Evolutionary conservation across 331 rosid species (phyloP).

Genomic region (Cydonia oblonga): DNA sequence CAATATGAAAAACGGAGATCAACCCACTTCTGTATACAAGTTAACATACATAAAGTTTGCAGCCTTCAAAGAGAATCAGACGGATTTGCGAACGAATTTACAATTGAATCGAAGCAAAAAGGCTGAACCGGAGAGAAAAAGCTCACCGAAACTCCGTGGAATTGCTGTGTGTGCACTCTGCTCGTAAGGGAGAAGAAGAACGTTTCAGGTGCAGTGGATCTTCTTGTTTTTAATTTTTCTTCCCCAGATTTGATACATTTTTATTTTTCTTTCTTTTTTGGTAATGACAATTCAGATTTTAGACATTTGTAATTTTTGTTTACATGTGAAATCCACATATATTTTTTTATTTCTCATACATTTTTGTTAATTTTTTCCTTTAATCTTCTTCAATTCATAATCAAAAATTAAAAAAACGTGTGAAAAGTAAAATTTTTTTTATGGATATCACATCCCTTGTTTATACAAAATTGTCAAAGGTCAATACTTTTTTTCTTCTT

Average conservation of each 20-base stretch:
- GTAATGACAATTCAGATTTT: no score
- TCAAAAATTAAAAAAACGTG: fast-evolving
- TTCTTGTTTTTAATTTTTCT: background rate
- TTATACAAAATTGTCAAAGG: no score
- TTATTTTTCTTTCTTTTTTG: no score
- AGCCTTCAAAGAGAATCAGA: background rate
- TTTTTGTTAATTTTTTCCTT: fast-evolving
- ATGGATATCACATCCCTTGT: no score
- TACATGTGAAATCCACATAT: no score
- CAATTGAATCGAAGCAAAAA: background rate
- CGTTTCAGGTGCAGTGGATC: background rate
- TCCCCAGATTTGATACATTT: background rate
- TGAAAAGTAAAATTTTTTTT: no score
- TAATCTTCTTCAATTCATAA: fast-evolving
- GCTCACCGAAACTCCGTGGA: conserved; percentile 5
- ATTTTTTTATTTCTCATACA: no score
- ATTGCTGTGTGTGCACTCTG: background rate
- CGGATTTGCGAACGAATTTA: background rate
- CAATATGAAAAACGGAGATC: background rate
- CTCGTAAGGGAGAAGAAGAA: background rate
- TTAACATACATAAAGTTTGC: background rate
- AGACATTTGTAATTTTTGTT: no score
- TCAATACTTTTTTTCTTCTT: no score
- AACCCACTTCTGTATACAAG: background rate
- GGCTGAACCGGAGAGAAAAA: background rate